These are phyloP conservation scores for Acacia melanoxylon DNA, from an alignment of 306 rosid species.

Conservation along the genomic window DNA sequence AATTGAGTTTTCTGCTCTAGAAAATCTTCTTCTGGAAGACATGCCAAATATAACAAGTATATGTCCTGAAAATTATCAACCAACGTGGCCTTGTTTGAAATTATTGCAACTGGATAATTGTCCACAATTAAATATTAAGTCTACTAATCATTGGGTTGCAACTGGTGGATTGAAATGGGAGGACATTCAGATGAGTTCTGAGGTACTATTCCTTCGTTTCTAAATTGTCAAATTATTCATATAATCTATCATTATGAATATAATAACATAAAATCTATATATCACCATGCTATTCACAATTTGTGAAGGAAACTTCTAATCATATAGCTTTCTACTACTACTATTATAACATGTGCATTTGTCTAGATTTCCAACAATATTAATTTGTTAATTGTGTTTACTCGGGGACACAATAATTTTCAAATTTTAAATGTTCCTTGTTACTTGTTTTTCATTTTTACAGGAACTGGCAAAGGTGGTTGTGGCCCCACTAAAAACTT, in stretches of 20 bases:
- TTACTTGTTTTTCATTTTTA: neutral
- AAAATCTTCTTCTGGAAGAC: accelerated
- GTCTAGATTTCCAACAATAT: neutral
- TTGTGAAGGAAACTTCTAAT: neutral
- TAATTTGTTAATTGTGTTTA: too few relatives aligned
- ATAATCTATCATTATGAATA: too few relatives aligned
- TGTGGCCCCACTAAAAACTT: neutral
- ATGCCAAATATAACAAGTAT: neutral
- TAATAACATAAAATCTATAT: too few relatives aligned
- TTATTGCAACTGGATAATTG: accelerated
- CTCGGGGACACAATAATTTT: neutral
- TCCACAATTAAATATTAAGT: neutral
- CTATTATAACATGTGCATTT: neutral
- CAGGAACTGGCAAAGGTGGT: neutral
- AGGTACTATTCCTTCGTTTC: neutral
- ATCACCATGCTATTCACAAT: neutral
- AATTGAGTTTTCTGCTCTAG: neutral
- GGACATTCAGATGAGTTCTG: neutral
- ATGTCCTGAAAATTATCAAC: neutral
- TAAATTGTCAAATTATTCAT: too few relatives aligned
- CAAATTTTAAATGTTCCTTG: neutral
- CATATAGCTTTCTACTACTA: too few relatives aligned
- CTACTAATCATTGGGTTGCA: neutral
- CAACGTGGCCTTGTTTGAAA: neutral
- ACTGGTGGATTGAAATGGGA: neutral